Conservation (phyloP, 2,329 filamentous ascomycete species). For the Cordyceps pruinosa region DNA sequence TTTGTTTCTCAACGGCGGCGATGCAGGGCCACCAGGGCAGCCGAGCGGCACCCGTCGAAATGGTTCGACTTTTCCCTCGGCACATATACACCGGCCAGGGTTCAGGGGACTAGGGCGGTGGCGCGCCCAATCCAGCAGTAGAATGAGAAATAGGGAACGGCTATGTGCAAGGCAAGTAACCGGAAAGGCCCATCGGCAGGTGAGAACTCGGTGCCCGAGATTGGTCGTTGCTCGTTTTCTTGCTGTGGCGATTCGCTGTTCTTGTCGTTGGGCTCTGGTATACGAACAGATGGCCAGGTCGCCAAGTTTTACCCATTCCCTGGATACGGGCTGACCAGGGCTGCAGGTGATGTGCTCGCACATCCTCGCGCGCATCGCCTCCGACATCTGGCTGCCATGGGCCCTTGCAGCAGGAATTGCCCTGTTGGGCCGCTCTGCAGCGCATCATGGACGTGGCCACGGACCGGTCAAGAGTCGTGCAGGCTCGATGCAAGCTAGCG, state of each 20-base stretch:
- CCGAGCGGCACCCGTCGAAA: constrained; percentile 2
- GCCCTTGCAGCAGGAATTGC: not conserved
- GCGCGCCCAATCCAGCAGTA: not conserved
- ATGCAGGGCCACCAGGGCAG: constrained; percentile 1
- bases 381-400: not conserved
- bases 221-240: not conserved
- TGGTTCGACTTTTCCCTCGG: constrained; percentile 3
- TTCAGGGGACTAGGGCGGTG: not conserved
- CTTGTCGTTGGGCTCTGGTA: not conserved
- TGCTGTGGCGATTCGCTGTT: not conserved
- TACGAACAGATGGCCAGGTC: not conserved
- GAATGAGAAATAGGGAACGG: not conserved
- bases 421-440: constrained; percentile 4
- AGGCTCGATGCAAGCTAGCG: constrained; percentile 4
- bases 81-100: not conserved
- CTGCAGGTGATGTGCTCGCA: not conserved
- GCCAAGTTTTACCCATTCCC: not conserved
- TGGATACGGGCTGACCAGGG: not conserved
- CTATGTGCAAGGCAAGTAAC: not conserved
- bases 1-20: constrained; percentile 4
- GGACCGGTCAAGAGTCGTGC: constrained; percentile 4
- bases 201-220: not conserved
- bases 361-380: constrained; percentile 1
- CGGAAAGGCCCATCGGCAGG: not conserved
- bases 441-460: not conserved